phyloP scores from a whole-genome alignment of 306 rosid genomes.

The Dalbergia cochinchinensis region DNA sequence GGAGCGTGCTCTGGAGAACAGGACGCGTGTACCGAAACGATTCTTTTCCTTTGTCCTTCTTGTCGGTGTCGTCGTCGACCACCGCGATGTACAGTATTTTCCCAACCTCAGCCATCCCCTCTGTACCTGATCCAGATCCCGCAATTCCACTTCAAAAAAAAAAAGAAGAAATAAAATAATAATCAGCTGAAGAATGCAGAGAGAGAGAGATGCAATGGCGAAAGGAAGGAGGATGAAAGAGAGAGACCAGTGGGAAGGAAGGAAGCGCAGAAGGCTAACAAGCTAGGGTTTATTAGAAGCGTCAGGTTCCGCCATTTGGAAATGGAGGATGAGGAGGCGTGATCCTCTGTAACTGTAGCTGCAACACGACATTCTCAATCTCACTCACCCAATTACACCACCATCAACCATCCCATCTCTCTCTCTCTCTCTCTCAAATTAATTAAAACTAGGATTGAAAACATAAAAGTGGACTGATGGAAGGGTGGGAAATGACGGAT shows the following conservation, averaged over 20 bases:
- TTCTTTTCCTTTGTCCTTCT: conserved; percentile 53
- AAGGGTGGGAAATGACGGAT: conserved; percentile 31
- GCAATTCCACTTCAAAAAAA: neutral
- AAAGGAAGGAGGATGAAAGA: neutral
- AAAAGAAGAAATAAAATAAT: neutral
- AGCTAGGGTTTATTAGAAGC: conserved; percentile 32
- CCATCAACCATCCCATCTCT: neutral
- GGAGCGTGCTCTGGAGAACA: conserved; percentile 83
- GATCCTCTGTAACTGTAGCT: neutral
- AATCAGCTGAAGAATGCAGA: neutral
- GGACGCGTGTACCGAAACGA: conserved; percentile 64
- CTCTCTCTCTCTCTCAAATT: neutral
- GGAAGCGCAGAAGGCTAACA: neutral
- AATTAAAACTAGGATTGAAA: neutral
- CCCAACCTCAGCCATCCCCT: conserved; percentile 45
- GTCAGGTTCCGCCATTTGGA: conserved; percentile 33
- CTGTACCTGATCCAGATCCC: conserved; percentile 20
- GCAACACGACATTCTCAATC: conserved; percentile 42
- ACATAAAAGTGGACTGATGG: neutral
- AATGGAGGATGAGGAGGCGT: conserved; percentile 8
- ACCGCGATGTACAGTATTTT: conserved; percentile 43
- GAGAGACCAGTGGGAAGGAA: neutral
- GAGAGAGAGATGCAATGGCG: neutral
- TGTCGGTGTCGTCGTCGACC: conserved; percentile 72
- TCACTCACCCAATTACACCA: neutral